phyloP scores from a whole-genome alignment of 2,329 filamentous ascomycete genomes.

The Neopestalotiopsis sp. region DNA sequence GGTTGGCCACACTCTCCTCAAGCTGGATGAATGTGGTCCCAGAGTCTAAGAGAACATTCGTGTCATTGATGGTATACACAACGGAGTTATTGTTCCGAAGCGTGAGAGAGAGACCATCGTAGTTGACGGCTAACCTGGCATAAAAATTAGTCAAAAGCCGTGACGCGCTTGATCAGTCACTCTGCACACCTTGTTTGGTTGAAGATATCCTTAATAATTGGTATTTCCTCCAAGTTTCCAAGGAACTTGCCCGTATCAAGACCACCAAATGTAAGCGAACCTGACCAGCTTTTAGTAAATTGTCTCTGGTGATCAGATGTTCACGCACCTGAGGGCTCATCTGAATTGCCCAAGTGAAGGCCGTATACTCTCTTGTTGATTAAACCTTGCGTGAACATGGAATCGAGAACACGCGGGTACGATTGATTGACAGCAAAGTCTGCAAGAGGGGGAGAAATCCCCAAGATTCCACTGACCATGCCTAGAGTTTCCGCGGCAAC shows the following conservation, averaged over 20 bases:
- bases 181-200: not conserved
- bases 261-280: constrained; percentile 7
- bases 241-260: not conserved
- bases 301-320: not conserved
- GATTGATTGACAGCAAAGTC: constrained; percentile 1
- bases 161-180: not conserved
- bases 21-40: constrained; percentile 1
- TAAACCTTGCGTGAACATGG: not conserved
- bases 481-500: not conserved
- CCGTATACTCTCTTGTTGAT: constrained; percentile 2
- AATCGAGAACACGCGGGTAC: constrained; percentile 8
- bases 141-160: not conserved
- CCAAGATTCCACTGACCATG: constrained; percentile 3
- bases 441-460: not conserved
- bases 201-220: not conserved
- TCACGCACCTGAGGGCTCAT: not conserved
- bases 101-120: not conserved
- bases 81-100: not conserved
- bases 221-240: not conserved
- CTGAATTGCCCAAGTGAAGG: not conserved
- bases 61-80: not conserved
- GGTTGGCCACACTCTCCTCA: not conserved
- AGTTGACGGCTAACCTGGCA: not conserved
- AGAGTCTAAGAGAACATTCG: constrained; percentile 2
- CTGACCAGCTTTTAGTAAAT: not conserved